Evolutionary conservation across 1,284 basidiomycete species (phyloP).

Genomic region (Marasmius oreades): DNA sequence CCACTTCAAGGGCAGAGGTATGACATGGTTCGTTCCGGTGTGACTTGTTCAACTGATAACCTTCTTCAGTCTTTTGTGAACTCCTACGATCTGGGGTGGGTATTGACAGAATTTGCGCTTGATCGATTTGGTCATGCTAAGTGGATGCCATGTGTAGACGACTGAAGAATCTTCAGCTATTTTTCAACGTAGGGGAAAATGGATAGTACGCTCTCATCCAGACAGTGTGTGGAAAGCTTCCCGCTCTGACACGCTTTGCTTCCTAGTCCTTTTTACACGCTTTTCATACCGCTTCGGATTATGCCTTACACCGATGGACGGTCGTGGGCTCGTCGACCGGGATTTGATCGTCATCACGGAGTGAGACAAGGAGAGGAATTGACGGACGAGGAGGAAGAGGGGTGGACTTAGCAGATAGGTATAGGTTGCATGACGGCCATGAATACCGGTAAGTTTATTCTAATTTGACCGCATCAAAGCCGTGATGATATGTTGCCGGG

Average conservation of each 20-base stretch:
- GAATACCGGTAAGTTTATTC: too few species aligned
- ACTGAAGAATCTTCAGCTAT: constrained; percentile 70
- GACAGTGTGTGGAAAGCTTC: not conserved
- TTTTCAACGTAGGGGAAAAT: constrained; percentile 83
- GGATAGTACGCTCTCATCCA: constrained; percentile 64
- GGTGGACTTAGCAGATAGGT: constrained; percentile 12
- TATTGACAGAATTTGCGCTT: not conserved
- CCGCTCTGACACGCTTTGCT: not conserved
- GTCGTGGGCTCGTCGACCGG: constrained; percentile 71
- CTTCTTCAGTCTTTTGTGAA: constrained; percentile 72
- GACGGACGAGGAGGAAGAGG: constrained; percentile 64
- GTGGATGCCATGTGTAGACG: not conserved
- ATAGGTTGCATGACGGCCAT: too few species aligned
- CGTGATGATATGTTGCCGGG: constrained; percentile 68
- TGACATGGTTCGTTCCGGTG: constrained; percentile 18
- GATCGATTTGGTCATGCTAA: not conserved
- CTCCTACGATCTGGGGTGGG: constrained; percentile 85
- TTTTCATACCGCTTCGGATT: constrained; percentile 79
- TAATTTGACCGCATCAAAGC: too few species aligned
- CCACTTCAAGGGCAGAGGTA: constrained; percentile 70
- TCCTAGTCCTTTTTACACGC: constrained; percentile 65
- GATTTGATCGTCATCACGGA: constrained; percentile 58
- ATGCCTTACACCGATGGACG: constrained; percentile 86
- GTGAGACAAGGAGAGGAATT: constrained; percentile 64
- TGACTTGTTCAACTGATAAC: constrained; percentile 3